Base-by-base conservation (phyloP, 345 rosid genomes). In the Syzygium jambos region DNA sequence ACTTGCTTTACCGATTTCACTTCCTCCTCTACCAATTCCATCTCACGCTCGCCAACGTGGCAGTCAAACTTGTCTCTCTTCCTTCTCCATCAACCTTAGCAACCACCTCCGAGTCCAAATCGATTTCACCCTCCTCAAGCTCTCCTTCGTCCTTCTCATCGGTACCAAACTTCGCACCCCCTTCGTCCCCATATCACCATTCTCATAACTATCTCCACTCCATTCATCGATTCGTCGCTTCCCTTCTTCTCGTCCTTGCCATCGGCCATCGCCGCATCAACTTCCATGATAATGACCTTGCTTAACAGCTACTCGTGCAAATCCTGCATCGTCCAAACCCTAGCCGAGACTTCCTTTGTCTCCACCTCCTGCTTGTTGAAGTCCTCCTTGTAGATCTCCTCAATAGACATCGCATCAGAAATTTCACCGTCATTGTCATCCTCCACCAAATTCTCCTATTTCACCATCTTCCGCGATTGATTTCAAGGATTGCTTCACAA, bases 401-500 rank as follows among this genome's bases (percentile, higher is more conserved):
- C 95, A 61, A 93, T 92, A 43, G 96, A 95, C 46, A 90, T 93
- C 27, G 93, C 61, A 91, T 92, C 98, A 0, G 99, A 94, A 86
- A 95, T 96, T 86, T 97, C 98, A 55, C 99, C 98, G 86, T 95
- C 99, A 87, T 97, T 98, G 5, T 91, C 97, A 87, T 96, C 96
- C 23, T 19, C 23, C 57, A 86, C 84, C 54, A 86, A 56, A 27
- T 9, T 56, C 59, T 30, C 22, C 80, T 34, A 7, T 68, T 34
- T 34, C 80, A 17, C 13, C 13, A 4, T 73, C 80, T 34, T 73
- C 53, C 53, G 4, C 84, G 86, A 43, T 52, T 68, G 23, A 78
- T 52, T 88, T 6, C 78, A 17, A 34, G 78, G 41, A 38, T 30
- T 16, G 16, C 23, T 17, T 19, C 43, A 17, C 23, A 12, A 68